A percentile compares a stretch with the other conserved stretches of the same genome.
phyloP scores from a whole-genome alignment of 139 green algal species.

The Chlamydomonas sphaeroides region DNA sequence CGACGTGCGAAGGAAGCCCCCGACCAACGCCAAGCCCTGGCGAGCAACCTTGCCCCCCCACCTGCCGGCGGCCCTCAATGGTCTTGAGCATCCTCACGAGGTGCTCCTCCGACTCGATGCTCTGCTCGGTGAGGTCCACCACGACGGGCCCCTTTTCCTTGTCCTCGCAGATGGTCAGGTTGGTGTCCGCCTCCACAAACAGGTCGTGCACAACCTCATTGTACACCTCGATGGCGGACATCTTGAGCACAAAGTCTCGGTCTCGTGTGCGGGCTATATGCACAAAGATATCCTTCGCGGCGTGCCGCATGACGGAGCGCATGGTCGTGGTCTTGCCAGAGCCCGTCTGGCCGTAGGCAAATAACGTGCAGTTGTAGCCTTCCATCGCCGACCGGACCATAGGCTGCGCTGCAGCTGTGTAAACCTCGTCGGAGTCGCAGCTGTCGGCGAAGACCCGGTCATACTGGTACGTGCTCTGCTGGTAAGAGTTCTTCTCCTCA shows the following conservation, averaged over 20 bases:
- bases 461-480: constrained; percentile 44
- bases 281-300: constrained; percentile 62
- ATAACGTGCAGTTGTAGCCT: constrained; percentile 57
- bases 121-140: constrained; percentile 61
- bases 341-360: constrained; percentile 70
- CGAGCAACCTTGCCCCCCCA: constrained; percentile 17
- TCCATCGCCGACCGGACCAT: constrained; percentile 48
- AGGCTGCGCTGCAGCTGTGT: constrained; percentile 44
- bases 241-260: constrained; percentile 57
- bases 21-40: too few relatives aligned
- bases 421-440: constrained; percentile 56
- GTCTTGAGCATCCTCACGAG: constrained; percentile 58
- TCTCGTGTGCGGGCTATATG: constrained; percentile 25
- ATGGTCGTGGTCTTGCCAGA: constrained; percentile 77
- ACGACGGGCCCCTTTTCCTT: constrained; percentile 54
- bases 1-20: too few relatives aligned
- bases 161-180: constrained; percentile 62
- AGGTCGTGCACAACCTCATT: constrained; percentile 73
- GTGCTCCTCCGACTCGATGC: constrained; percentile 55
- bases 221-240: constrained; percentile 77
- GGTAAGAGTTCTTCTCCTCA: constrained; percentile 37
- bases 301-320: constrained; percentile 51
- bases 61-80: constrained; percentile 59
- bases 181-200: constrained; percentile 47
- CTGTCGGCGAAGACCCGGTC: constrained; percentile 52